Evolutionary conservation across 805 yeast genomes (phyloP), one percentile per base, ranked within the genome.

Genomic region (Nakazawaea holstii): DNA sequence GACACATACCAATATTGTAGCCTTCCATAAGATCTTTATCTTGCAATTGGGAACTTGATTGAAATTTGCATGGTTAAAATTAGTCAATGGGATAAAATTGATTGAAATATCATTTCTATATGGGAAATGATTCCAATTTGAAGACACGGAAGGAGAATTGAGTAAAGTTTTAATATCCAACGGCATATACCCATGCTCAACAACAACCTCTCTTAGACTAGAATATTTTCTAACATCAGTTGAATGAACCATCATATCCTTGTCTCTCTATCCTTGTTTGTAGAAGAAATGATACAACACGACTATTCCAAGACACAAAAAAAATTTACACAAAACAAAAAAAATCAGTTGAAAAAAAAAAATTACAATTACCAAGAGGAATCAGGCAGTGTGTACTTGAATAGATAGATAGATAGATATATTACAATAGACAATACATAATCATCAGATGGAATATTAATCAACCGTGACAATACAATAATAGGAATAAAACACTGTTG

Each of bases 61-160:
- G 24, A 20, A 20, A 20, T 5, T 3, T 20, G 17, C 9, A 10
- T 13, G 15, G 3, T 15, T 17, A 6, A 2, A 6, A 5, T 27
- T 13, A n/a, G 15, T n/a, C 26, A 15, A 36, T 13, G 39, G 43
- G 39, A 47, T 36, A 20, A 48, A 43, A 30, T 24, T 32, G 13
- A 48, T 33, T 13, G 47, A 39, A 3, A 48, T 42, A 27, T 42
- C 41, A 10, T 15, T 24, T 26, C 44, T 38, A 37, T 48, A 48
- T 8, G 50, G 50, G 38, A 48, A 31, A 37, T 48, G 50, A 14
- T n/a, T 29, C 50, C 50, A 48, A 20, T 29, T 38, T 3, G 32
- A 13, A 9, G 43, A 30, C 7, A 31, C 15, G 8, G 41, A 38
- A 26, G 41, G 39, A 20, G n/a, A 27, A 6, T 28, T 15, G 6